Evolutionary conservation across 2,329 filamentous ascomycete species (phyloP).

Genomic region (Coniochaeta hoffmannii): DNA sequence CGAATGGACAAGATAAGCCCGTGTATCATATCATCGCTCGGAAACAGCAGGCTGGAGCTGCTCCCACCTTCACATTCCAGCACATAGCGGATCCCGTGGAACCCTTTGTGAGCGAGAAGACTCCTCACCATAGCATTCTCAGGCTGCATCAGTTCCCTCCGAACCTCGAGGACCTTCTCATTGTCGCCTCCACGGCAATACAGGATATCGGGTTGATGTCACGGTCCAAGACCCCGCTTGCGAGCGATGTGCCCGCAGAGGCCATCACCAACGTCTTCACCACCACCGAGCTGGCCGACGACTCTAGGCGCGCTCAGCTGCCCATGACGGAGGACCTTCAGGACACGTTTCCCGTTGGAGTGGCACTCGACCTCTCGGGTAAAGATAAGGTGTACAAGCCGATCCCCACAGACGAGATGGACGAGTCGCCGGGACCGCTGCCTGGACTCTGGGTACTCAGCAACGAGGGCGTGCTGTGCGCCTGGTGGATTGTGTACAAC

Average conservation of each 20-base stretch:
- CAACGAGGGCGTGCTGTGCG: constrained; percentile 74
- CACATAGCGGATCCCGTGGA: constrained; percentile 68
- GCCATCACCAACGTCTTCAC: constrained; percentile 63
- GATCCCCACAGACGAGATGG: constrained; percentile 68
- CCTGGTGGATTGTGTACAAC: constrained; percentile 90
- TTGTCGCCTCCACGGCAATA: constrained; percentile 74
- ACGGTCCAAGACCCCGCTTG: constrained; percentile 61
- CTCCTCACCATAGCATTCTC: constrained; percentile 70
- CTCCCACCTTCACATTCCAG: constrained; percentile 59
- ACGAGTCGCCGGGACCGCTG: constrained; percentile 70
- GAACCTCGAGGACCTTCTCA: constrained; percentile 69
- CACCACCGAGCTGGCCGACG: constrained; percentile 63
- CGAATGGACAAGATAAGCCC: constrained; percentile 53
- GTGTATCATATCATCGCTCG: constrained; percentile 75
- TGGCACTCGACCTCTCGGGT: constrained; percentile 76
- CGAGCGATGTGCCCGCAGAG: constrained; percentile 50
- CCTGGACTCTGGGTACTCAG: constrained; percentile 82
- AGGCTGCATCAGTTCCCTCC: constrained; percentile 76
- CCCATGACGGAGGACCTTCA: constrained; percentile 60
- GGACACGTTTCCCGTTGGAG: constrained; percentile 73
- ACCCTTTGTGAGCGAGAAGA: constrained; percentile 57
- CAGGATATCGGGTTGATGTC: constrained; percentile 74
- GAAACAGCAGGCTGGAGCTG: constrained; percentile 35
- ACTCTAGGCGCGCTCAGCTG: constrained; percentile 66
- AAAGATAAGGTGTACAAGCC: constrained; percentile 73